These are phyloP conservation scores for Boletus rufocinnamomeus DNA, from an alignment of 768 basidiomycete genomes.

Conservation along the genomic window DNA sequence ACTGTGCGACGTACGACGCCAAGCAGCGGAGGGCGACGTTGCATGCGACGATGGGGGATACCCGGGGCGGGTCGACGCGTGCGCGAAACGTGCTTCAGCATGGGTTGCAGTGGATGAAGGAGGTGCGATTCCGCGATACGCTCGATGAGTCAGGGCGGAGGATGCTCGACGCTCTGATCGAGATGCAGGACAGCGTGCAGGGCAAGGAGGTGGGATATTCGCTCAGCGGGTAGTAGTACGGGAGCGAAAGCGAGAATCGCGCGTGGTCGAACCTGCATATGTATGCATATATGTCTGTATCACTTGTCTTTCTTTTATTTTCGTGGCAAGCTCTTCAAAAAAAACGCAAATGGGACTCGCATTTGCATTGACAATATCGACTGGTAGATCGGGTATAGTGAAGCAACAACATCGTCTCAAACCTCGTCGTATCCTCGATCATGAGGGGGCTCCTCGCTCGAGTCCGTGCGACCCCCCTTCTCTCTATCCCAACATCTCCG, in stretches of 20 bases:
- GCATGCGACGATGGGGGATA: conserved; percentile 68
- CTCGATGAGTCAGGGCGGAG: conserved; percentile 46
- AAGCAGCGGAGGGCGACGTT: conserved; percentile 58
- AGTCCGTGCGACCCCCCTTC: not conserved
- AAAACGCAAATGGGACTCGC: not conserved
- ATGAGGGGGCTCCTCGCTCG: not conserved
- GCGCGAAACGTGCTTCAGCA: conserved; percentile 79
- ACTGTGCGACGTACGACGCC: conserved; percentile 66
- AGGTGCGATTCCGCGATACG: conserved; percentile 45
- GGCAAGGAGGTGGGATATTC: conserved; percentile 56
- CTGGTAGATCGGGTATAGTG: conserved; percentile 15
- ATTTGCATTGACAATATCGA: not conserved
- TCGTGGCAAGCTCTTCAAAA: not conserved
- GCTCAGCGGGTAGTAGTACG: conserved; percentile 41
- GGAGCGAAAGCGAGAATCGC: too few species aligned
- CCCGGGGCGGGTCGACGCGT: conserved; percentile 58
- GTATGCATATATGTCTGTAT: not conserved
- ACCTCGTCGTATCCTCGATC: not conserved
- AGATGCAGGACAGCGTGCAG: conserved; percentile 47
- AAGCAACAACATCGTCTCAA: conserved; percentile 1
- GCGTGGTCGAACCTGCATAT: too few species aligned
- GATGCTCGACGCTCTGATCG: conserved; percentile 61
- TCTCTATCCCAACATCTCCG: not conserved
- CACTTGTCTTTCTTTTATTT: not conserved
- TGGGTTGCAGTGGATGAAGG: conserved; percentile 69